Evolutionary conservation across 1,284 basidiomycete genomes (phyloP).

Genomic region (Chiua sp.): DNA sequence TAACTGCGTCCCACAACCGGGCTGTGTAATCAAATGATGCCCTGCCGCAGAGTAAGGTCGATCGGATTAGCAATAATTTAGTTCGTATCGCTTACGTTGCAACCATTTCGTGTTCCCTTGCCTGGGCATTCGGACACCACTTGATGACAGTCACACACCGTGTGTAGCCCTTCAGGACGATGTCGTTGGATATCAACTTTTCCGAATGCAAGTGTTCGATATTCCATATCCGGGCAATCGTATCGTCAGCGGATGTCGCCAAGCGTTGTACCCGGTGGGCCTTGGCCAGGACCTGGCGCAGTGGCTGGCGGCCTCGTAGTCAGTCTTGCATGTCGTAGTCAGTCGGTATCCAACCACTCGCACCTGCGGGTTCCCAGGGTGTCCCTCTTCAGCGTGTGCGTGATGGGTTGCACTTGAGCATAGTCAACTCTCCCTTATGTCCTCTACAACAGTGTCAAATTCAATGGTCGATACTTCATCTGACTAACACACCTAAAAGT

Average conservation of each 20-base stretch:
- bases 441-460: slow-evolving; percentile 51
- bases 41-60: slow-evolving; percentile 42
- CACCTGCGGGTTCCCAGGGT: no score
- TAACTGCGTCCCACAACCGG: slow-evolving; percentile 78
- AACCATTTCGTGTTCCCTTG: slow-evolving; percentile 59
- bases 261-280: no score
- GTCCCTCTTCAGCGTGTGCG: slow-evolving; percentile 62
- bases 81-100: slow-evolving; percentile 62
- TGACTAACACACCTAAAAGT: slow-evolving; percentile 55
- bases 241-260: slow-evolving; percentile 83
- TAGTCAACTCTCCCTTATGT: slow-evolving; percentile 80
- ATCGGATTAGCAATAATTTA: not conserved
- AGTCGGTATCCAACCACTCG: no score
- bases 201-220: slow-evolving; percentile 43
- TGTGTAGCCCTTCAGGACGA: slow-evolving; percentile 67
- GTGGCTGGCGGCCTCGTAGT: no score
- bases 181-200: slow-evolving; percentile 31
- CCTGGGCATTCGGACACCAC: slow-evolving; percentile 66
- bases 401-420: slow-evolving; percentile 71
- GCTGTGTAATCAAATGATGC: slow-evolving; percentile 81
- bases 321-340: no score
- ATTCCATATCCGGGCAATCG: slow-evolving; percentile 78
- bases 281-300: no score
- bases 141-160: slow-evolving; percentile 69
- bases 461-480: not conserved